Conservation (phyloP, 345 rosid species). For the Corymbia maculata region DNA sequence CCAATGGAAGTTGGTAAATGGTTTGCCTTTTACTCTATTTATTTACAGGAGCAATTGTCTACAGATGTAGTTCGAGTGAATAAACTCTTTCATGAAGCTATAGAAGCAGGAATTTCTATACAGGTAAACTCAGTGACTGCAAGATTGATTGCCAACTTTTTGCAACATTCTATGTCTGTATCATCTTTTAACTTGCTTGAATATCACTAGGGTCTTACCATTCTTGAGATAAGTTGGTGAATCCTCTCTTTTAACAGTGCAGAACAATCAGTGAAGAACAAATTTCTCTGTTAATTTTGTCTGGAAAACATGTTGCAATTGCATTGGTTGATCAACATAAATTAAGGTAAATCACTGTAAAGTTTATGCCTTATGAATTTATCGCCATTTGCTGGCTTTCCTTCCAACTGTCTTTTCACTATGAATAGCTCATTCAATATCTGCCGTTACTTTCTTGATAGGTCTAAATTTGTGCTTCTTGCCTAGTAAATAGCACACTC, state of each 20-base stretch:
- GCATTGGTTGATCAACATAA: conserved; percentile 90
- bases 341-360: conserved; percentile 33
- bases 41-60: conserved; percentile 77
- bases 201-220: neutral
- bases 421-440: neutral
- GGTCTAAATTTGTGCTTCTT: neutral
- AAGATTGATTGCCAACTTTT: neutral
- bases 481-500: neutral
- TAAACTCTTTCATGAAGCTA: conserved; percentile 63
- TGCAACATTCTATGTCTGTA: neutral
- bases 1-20: neutral
- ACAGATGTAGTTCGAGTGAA: conserved; percentile 79
- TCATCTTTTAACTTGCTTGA: neutral
- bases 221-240: conserved; percentile 6
- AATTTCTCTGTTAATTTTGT: conserved; percentile 58
- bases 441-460: neutral
- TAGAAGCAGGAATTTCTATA: conserved; percentile 63
- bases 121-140: conserved; percentile 25
- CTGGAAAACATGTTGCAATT: conserved; percentile 76
- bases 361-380: neutral
- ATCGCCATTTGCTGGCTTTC: neutral
- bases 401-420: neutral
- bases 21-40: neutral
- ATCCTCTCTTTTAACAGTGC: conserved; percentile 61
- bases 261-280: conserved; percentile 65